Base-by-base conservation (phyloP, 805 yeast genomes). In the Scheffersomyces spartinae region DNA sequence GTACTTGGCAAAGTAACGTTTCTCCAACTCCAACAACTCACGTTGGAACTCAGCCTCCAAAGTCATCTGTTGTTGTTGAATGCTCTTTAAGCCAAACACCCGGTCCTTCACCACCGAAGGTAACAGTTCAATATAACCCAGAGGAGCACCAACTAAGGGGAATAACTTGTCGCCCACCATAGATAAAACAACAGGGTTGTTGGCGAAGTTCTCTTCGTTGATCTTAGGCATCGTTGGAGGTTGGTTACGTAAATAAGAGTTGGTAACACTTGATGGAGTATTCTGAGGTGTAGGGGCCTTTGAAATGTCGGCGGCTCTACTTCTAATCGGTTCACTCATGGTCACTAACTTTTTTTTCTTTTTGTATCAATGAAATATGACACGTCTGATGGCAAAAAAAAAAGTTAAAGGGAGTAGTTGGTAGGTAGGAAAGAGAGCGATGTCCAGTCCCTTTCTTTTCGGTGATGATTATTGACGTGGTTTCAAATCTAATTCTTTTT, bases 211-310 rank as follows among this genome's bases (percentile, higher is more conserved):
- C 36, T 72, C 80, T 48, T 85, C 95, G 36, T 64, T 68, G 45
- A 82, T 82, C 22, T 95, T 83, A 26, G 53, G 52, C 28, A 48
- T 70, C 17, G 64, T 54, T 12, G 76, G 74, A 13, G 71, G 72
- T 38, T 71, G 66, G 26, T 64, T 65, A 47, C 68, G 73, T 50
- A 84, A 59, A 46, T 74, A 81, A 13, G 86, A 76, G 33, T 73
- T 74, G 21, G 83, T 66, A 18, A 78, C 81, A 18, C 88, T 74
- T 3, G 97, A 82, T 9, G 98, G 98, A 1, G 98, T 91, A 65
- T 91, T 91, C 49, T 91, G 98, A 4, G 98, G 98, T 1, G 98
- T 91, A 23, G 98, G 98, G 5, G 98, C 97, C 43, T 75, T 73
- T 35, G 88, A 79, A 38, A 82, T 71, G 48, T 82, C 83, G 47